Evolutionary conservation across 768 basidiomycete genomes (phyloP).

Genomic region (Stropharia rugosoannulata): DNA sequence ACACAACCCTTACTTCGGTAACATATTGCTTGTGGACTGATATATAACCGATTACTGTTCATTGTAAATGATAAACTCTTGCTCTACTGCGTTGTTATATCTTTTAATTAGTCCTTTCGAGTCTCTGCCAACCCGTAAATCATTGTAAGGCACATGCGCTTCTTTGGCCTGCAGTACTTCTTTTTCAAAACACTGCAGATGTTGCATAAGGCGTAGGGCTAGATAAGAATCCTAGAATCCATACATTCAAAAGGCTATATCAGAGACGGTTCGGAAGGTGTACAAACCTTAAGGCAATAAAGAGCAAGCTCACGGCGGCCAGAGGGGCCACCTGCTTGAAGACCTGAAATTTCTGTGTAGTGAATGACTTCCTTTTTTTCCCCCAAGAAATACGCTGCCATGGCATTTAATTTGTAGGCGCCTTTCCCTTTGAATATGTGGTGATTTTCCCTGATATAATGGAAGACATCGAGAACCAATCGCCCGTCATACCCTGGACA

Average conservation of each 20-base stretch:
- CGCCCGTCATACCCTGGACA: conserved; percentile 68
- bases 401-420: conserved; percentile 89
- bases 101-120: conserved; percentile 5
- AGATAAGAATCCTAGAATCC: conserved; percentile 83
- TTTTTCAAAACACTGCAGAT: conserved; percentile 82
- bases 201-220: conserved; percentile 87
- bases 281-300: conserved; percentile 86
- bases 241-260: background rate
- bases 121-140: conserved; percentile 11
- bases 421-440: conserved; percentile 55
- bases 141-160: conserved; percentile 19
- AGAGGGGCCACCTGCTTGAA: conserved; percentile 91
- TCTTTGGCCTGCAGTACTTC: conserved; percentile 17
- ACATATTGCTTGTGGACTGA: background rate
- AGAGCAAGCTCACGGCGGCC: conserved; percentile 85
- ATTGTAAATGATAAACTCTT: background rate
- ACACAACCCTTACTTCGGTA: background rate
- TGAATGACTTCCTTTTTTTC: conserved; percentile 97
- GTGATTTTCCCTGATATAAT: conserved; percentile 94
- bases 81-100: background rate
- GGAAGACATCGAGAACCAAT: conserved; percentile 86
- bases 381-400: conserved; percentile 88
- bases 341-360: conserved; percentile 87
- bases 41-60: background rate
- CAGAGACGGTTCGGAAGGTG: conserved; percentile 2